Evolutionary conservation across 1,284 basidiomycete species (phyloP), one percentile per base, ranked within the genome.

Genomic region (Ustilago xerochloae): DNA sequence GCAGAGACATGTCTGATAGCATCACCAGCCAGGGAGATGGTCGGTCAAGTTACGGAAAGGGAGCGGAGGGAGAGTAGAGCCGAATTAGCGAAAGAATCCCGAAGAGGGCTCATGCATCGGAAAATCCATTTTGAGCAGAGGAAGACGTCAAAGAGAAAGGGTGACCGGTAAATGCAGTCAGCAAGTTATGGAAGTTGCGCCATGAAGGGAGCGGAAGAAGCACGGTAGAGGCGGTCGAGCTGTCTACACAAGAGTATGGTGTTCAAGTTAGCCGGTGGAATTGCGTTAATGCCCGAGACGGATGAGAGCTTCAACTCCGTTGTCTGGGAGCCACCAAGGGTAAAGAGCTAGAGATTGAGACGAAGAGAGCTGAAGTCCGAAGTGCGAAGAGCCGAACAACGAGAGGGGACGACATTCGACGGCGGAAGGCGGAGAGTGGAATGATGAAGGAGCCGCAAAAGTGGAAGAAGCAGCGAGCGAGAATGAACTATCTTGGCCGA

Each of bases 401-500:
- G n/a, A 39, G 7, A 39, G 20, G n/a, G n/a, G 38, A 39, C n/a
- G n/a, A 4, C 12, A 6, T 2, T 2, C n/a, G 32, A 35, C 50
- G 50, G 50, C 50, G 43, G 43, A 52, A 52, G 35, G 50, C 50
- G 50, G 35, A 52, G 43, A 24, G 6, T 24, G 13, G 15, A 28
- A 45, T 45, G 50, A 18, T n/a, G n/a, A 26, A 3, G 35, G 16
- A 18, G 16, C 18, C 24, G 38, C 38, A 39, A 10, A 36, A 7
- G 35, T 12, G 35, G 20, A 6, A 20, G n/a, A n/a, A 15, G 6
- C 15, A 36, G 18, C 15, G 35, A n/a, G 35, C 35, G 12, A 18
- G n/a, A n/a, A n/a, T n/a, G n/a, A 36, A 52, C 35, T 9, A 24
- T 39, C 26, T 52, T 52, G 50, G 26, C 50, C 50, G 50, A 29